Conservation (phyloP, 371 early-diverging fungal species). For the Mortierella sp. region DNA sequence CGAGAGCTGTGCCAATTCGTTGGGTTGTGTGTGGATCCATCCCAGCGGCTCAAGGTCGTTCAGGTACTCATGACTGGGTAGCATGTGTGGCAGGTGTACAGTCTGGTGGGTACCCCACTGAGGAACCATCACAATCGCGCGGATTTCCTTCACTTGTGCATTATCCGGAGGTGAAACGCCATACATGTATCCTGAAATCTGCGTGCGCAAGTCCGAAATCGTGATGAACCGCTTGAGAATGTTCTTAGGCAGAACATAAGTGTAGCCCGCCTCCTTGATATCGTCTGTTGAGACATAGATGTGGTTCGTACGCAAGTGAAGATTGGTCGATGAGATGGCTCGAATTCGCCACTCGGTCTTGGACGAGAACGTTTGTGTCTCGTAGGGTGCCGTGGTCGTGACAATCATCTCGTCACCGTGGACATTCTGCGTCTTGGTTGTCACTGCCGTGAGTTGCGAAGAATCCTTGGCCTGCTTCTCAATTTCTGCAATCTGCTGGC, state of each 20-base stretch:
- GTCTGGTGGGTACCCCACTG: constrained; percentile 97
- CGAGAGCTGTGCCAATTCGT: constrained; percentile 89
- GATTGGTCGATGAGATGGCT: constrained; percentile 94
- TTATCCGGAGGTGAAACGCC: constrained; percentile 94
- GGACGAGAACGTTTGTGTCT: constrained; percentile 95
- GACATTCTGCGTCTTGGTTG: constrained; percentile 95
- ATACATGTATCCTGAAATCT: constrained; percentile 95
- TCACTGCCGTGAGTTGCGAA: constrained; percentile 93
- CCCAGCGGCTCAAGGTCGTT: constrained; percentile 95
- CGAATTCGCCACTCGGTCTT: constrained; percentile 99
- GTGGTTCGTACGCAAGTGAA: constrained; percentile 95
- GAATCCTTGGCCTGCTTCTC: constrained; percentile 95
- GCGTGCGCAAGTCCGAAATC: constrained; percentile 94
- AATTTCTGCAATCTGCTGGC: constrained; percentile 97
- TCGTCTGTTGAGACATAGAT: constrained; percentile 96
- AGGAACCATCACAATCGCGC: constrained; percentile 94
- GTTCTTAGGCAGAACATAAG: constrained; percentile 97
- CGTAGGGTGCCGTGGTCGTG: constrained; percentile 97
- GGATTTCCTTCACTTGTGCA: constrained; percentile 96
- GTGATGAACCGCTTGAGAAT: constrained; percentile 95
- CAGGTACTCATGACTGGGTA: constrained; percentile 93
- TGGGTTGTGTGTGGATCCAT: constrained; percentile 98
- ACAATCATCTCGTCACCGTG: constrained; percentile 99
- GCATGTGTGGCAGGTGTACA: constrained; percentile 88
- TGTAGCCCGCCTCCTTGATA: constrained; percentile 91